Percentiles rank a stretch among this genome's conserved stretches.
These are phyloP conservation scores for Penicillium angulare DNA, from an alignment of 495 filamentous ascomycete species.

Conservation along the genomic window DNA sequence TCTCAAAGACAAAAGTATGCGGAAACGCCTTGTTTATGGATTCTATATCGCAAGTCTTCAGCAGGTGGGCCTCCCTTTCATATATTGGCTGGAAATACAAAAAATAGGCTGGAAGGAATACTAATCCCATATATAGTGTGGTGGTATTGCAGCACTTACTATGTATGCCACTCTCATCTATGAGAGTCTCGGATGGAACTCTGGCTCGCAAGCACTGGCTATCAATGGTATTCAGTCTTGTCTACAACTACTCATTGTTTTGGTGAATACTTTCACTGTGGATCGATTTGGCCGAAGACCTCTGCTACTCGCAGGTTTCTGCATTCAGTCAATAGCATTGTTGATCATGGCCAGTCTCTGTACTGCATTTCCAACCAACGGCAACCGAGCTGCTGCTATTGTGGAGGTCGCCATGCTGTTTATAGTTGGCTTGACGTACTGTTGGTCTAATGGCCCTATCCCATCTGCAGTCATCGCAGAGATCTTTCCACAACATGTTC, in stretches of 20 bases:
- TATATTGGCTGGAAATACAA: conserved; percentile 2
- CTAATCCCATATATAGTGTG: conserved; percentile 8
- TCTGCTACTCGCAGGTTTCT: conserved; percentile 31
- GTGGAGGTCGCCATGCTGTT: conserved; percentile 38
- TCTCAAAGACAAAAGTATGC: conserved; percentile 30
- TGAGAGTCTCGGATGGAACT: conserved; percentile 34
- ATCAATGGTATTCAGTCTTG: conserved; percentile 38
- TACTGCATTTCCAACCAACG: conserved; percentile 33
- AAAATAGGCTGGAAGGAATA: neutral
- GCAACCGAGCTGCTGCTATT: conserved; percentile 32
- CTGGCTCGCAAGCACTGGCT: conserved; percentile 31
- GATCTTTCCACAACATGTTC: conserved; percentile 38
- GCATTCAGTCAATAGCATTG: conserved; percentile 30
- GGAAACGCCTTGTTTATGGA: conserved; percentile 35
- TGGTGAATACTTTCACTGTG: conserved; percentile 41
- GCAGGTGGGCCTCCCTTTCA: too few species aligned
- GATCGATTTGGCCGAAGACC: conserved; percentile 33
- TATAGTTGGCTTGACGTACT: conserved; percentile 37
- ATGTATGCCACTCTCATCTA: conserved; percentile 42
- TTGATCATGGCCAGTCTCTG: conserved; percentile 32
- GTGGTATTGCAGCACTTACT: conserved; percentile 18
- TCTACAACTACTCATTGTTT: conserved; percentile 34
- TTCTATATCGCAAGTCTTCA: conserved; percentile 35
- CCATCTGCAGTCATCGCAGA: conserved; percentile 30
- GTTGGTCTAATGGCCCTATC: conserved; percentile 38